Evolutionary conservation across 106 monocot species (phyloP).

Genomic region (Dendrobium huoshanense): DNA sequence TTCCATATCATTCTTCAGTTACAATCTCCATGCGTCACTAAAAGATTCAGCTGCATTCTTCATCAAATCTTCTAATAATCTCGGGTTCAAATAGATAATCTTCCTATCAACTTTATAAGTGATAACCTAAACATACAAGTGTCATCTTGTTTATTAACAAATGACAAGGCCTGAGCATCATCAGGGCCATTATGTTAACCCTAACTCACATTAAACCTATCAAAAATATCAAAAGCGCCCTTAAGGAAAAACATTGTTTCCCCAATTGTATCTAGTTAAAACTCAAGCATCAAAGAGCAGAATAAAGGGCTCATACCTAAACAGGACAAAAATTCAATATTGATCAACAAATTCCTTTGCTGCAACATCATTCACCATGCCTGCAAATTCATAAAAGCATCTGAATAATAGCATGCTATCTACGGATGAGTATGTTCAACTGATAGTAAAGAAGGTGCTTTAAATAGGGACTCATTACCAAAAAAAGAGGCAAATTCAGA

Average conservation of each 20-base stretch:
- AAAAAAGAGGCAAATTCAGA: conserved; percentile 74
- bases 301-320: conserved; percentile 26
- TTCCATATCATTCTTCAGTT: too few relatives aligned
- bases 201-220: neutral
- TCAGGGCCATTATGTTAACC: neutral
- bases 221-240: neutral
- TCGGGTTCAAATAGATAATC: neutral
- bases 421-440: neutral
- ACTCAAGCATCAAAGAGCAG: neutral
- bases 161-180: neutral
- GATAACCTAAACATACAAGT: neutral
- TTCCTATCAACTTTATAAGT: neutral
- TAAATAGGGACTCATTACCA: conserved; percentile 17
- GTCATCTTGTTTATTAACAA: neutral
- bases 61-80: too few relatives aligned
- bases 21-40: too few relatives aligned
- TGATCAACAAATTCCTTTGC: conserved; percentile 79
- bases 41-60: too few relatives aligned
- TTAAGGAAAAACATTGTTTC: neutral
- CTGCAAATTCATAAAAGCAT: neutral
- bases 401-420: neutral
- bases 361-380: conserved; percentile 34
- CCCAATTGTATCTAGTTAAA: neutral
- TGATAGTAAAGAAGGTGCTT: neutral
- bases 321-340: conserved; percentile 54